Percentiles rank a stretch among this genome's conserved stretches.
Evolutionary conservation across 2,329 filamentous ascomycete species (phyloP).

Genomic region (Fusarium hostae): DNA sequence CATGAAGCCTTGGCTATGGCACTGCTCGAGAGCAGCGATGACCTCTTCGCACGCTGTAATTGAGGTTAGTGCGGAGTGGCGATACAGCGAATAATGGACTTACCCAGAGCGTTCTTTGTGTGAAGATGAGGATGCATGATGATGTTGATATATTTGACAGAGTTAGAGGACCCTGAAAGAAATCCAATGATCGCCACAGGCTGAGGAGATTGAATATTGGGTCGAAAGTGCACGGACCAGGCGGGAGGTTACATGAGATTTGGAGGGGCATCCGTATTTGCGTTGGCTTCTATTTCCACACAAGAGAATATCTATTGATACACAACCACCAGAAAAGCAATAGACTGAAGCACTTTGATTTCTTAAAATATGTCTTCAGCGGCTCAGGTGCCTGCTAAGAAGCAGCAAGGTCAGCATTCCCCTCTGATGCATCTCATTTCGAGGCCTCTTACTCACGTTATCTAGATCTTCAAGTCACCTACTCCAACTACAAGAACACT

Average conservation of each 20-base stretch:
- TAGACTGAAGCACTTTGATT: neutral
- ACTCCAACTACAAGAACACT: conserved; percentile 79
- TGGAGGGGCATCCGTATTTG: conserved; percentile 40
- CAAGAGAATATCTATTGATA: conserved; percentile 20
- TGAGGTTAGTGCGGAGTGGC: conserved; percentile 28
- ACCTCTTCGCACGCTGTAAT: conserved; percentile 88
- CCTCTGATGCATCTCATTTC: neutral
- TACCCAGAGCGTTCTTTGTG: conserved; percentile 90
- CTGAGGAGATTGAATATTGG: conserved; percentile 23
- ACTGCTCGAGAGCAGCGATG: conserved; percentile 94
- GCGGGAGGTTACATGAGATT: conserved; percentile 26
- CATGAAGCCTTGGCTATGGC: conserved; percentile 90
- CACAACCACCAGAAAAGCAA: conserved; percentile 6
- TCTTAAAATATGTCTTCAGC: conserved; percentile 58
- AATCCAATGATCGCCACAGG: conserved; percentile 32
- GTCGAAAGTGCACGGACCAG: conserved; percentile 48
- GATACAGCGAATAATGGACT: neutral
- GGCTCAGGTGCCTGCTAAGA: conserved; percentile 66
- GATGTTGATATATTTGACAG: conserved; percentile 26
- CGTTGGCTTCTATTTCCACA: conserved; percentile 16
- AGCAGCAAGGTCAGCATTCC: conserved; percentile 74
- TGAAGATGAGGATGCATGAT: conserved; percentile 98
- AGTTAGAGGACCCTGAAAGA: conserved; percentile 32
- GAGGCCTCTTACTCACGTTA: conserved; percentile 23
- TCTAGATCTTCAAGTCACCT: conserved; percentile 81